Conservation (phyloP, 2,329 filamentous ascomycete genomes). For the Xylaria sp. region DNA sequence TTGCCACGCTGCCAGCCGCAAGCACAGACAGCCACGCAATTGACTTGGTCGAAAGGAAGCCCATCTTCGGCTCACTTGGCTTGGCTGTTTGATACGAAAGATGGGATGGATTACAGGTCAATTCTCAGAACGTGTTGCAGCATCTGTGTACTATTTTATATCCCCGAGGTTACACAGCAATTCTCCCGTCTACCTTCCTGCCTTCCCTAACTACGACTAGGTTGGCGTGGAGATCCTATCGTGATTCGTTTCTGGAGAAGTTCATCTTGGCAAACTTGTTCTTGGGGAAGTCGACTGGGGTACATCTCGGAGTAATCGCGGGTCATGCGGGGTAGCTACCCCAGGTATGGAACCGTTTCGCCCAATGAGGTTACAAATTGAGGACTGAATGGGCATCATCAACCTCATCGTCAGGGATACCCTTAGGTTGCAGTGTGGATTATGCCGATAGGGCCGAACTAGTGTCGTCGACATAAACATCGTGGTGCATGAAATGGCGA, state of each 20-base stretch:
- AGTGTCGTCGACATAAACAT: not conserved
- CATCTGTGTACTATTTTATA: slow-evolving; percentile 20
- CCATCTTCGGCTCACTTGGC: slow-evolving; percentile 29
- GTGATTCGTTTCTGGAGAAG: slow-evolving; percentile 22
- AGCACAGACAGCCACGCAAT: slow-evolving; percentile 35
- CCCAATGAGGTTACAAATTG: not conserved
- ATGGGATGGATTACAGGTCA: slow-evolving; percentile 11
- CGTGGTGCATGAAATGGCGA: not conserved
- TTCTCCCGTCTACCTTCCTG: slow-evolving; percentile 10
- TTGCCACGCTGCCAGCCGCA: slow-evolving; percentile 27
- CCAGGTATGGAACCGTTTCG: not conserved
- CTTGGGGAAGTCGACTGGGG: slow-evolving; percentile 28
- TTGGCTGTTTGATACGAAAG: slow-evolving; percentile 8
- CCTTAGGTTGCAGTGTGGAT: not conserved
- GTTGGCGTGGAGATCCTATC: slow-evolving; percentile 23
- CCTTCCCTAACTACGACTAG: slow-evolving; percentile 2
- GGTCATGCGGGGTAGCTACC: slow-evolving; percentile 37
- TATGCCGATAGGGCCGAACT: not conserved
- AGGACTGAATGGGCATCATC: not conserved
- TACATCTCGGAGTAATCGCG: slow-evolving; percentile 5
- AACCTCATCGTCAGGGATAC: not conserved
- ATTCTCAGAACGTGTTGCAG: not conserved
- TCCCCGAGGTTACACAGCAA: slow-evolving; percentile 13
- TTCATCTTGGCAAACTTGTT: slow-evolving; percentile 21
- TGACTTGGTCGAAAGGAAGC: slow-evolving; percentile 29